Base-by-base conservation (phyloP, 352 stramenopile genomes). In the Phytopythium boreale region DNA sequence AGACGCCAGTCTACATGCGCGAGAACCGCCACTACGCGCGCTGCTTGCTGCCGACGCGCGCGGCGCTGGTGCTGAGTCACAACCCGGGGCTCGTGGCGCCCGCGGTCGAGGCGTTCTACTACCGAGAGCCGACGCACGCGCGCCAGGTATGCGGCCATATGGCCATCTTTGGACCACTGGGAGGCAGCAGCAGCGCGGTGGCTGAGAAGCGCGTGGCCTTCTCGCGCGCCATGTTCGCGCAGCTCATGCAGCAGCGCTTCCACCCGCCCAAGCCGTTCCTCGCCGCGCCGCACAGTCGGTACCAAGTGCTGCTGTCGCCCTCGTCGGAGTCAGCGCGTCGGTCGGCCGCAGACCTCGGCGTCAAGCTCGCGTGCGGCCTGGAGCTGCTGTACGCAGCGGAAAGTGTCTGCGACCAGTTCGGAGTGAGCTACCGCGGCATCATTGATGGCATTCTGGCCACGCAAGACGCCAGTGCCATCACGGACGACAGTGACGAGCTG, bases 221-320 rank as follows among this genome's bases (percentile, higher is more conserved):
- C 50, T 88, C 87, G n/a, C 79, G 84, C 57, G 88, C 82, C 26
- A 90, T 91, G 76, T 95, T 89, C 57, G 87, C 87, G 26, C 82
- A 94, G 69, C 68, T 94, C 31, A 91, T 87, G 67, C 82, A 92
- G 61, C 87, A 95, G 64, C 61, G 77, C 26, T 92, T 94, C 58
- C 80, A 74, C 57, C 67, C 84, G 9, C 87, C 85, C 0, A 87
- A 88, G 44, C 57, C 71, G 24, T 95, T 95, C 62, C 62, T 78
- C 0, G n/a, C 53, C 6, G 27, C 66, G 11, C 15, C 11, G 7
- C 3, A 36, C 37, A 22, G 39, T 36, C 12, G 26, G 3, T 62
- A 50, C 37, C 27, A 50, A 17, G 55, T 44, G 43, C 19, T 46
- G 41, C 56, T 61, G 59, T 44, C 58, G 0, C 9, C 41, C 5